Evolutionary conservation across 2,329 filamentous ascomycete species (phyloP), one percentile per base, ranked within the genome.

Genomic region (Colletotrichum chrysophilum): DNA sequence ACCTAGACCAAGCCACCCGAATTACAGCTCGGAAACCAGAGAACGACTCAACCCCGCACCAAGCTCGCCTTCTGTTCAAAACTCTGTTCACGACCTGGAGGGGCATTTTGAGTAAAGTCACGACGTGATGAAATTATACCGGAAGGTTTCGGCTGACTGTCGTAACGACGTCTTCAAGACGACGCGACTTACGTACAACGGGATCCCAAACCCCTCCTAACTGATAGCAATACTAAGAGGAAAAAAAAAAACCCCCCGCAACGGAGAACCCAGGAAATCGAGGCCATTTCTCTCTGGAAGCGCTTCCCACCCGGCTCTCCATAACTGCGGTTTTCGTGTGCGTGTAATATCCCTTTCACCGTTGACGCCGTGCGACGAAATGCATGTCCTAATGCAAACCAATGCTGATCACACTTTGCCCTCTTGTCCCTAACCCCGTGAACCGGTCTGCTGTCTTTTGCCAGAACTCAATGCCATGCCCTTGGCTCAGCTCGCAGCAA

Each of bases 71-170:
- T 66, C 60, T 36, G 21, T 4, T 38, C 36, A 48, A 10, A 26
- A 5, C 18, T 38, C n/a, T 7, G n/a, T 34, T 34, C 30, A 36
- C 18, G 26, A 34, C n/a, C 30, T 55, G 26, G 8, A 21, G 8
- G 30, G n/a, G 43, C 43, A 52, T 10, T 8, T 48, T 26, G 30
- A 7, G 5, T 56, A 30, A 66, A 58, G 60, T 52, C 66, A 60
- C 58, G 65, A 21, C 66, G 60, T 76, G 52, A 61, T 72, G 30
- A 66, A 65, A 72, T 76, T 77, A 75, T 76, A 68, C 43, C 69
- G n/a, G 28, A 69, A 38, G 55, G 70, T 55, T 68, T 30, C 36
- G 52, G n/a, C 24, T 16, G 18, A 18, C 16, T 36, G 28, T 52
- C 43, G 18, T 56, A 62, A 55, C 34, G 36, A 56, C 66, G 34